A percentile compares a stretch with the other conserved stretches of the same genome.
These are phyloP conservation scores for Calocybe gangraenosa DNA, from an alignment of 768 basidiomycete genomes.

Conservation along the genomic window DNA sequence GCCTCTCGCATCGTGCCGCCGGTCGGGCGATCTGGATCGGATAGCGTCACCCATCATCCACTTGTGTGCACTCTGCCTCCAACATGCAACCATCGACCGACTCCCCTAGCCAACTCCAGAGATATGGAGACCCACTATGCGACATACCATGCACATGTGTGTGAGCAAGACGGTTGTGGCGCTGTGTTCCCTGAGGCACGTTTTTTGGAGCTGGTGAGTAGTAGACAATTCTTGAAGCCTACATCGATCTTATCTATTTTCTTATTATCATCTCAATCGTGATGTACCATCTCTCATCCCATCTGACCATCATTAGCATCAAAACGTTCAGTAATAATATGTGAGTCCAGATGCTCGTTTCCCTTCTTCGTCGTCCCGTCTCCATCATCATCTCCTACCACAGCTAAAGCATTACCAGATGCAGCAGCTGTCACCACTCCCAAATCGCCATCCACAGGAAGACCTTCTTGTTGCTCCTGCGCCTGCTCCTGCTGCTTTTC, in stretches of 20 bases:
- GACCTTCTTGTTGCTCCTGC: too few species aligned
- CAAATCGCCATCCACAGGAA: too few species aligned
- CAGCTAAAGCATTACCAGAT: too few species aligned
- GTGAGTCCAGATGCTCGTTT: too few species aligned
- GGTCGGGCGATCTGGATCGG: constrained; percentile 10
- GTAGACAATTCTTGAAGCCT: background rate
- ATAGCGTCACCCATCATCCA: constrained; percentile 23
- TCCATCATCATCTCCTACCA: too few species aligned
- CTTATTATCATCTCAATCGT: too few species aligned
- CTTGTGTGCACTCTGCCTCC: constrained; percentile 77
- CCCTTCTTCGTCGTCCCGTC: too few species aligned
- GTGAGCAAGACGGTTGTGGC: constrained; percentile 62
- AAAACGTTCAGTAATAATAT: too few species aligned
- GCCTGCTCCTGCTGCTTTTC: too few species aligned
- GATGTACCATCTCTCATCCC: too few species aligned
- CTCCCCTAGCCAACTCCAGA: constrained; percentile 55
- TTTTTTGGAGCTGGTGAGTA: constrained; percentile 73
- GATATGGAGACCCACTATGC: constrained; percentile 85
- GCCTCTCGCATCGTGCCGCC: constrained; percentile 25
- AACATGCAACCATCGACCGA: constrained; percentile 69
- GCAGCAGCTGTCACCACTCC: too few species aligned
- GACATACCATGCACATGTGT: constrained; percentile 80
- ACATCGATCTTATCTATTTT: background rate
- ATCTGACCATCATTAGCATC: too few species aligned
- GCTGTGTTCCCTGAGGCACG: constrained; percentile 85